Base-by-base conservation (phyloP, 2,329 filamentous ascomycete genomes). In the Lasiodiplodia hormozganensis region DNA sequence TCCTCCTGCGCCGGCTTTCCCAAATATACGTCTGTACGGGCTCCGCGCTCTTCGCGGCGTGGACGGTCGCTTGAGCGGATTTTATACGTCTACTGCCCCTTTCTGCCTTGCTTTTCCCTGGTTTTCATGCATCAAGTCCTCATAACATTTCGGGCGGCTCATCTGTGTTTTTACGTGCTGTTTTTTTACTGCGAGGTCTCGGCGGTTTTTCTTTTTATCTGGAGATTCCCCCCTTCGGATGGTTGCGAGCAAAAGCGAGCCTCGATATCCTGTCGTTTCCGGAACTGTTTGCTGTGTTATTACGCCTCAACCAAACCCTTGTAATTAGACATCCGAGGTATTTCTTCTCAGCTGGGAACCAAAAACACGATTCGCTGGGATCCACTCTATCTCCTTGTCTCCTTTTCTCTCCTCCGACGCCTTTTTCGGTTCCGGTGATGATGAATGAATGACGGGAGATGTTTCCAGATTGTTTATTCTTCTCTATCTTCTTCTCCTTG, bases 261-360 rank as follows among this genome's bases (percentile, higher is more conserved):
- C 65, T 67, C 65, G 65, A 67, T 67, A 67, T 64, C 65, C 65
- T 58, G 65, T 67, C 65, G 65, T 67, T 67, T 67, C 65, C 65
- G 65, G 64, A 67, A 36, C 23, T 58, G 65, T 53, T 34, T 67
- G 53, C 53, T 67, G 53, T 58, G 57, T 67, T 67, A 25, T n/a
- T 58, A 40, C 65, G 52, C 54, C 65, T 67, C 65, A 58, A 58
- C 52, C 54, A 40, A 67, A 64, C 65, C 53, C 65, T 67, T 67
- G 65, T 67, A 67, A 67, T 67, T 67, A 67, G 65, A 67, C 65
- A 67, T 57, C 58, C 65, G 65, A 67, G 65, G 65, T 67, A 67
- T 67, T 58, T 56, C 53, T 67, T 67, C 53, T 58, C 65, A 67
- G 65, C 53, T 21, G 65, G 65, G 65, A 67, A 67, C 53, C 51